Evolutionary conservation across 176 grass and related monocot genomes (phyloP), one percentile per base, ranked within the genome.

Genomic region (Musa itinerans): DNA sequence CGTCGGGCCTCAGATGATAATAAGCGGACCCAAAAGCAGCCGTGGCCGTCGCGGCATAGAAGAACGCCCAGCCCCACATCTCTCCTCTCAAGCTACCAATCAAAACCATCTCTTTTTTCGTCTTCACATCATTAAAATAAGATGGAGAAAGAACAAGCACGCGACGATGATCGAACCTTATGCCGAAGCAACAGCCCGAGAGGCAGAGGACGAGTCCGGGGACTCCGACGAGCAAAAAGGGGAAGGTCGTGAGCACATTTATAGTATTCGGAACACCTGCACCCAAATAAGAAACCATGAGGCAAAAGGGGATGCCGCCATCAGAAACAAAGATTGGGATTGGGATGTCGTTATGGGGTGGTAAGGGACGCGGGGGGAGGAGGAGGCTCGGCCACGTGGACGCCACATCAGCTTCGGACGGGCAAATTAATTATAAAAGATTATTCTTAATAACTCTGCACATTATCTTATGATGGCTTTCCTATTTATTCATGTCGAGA

Each of bases 1-100:
- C 90, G 82, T 94, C 90, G 65, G 84, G 96, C 87, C 95, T 99
- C 78, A 99, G 85, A 68, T 99, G 96, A 87, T 99, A 95, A 83
- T 99, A 95, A 72, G 96, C 96, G 8, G 96, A 99, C 26, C 96
- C 96, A 89, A 99, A 99, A 78, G 90, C 89, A 54, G 89, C 78
- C 73, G 81, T 79, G 53, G 86, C 85, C 78, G 89, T 94, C 73
- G 86, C 91, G 20, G 77, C 76, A 83, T 84, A 99, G 85, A 87
- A 95, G 50, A 99, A 82, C 53, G 84, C 89, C 96, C 96, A 99
- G 69, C 86, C 91, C 58, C 84, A 82, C 53, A 71, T 83, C 74
- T 99, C 96, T 78, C 96, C 92, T 22, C 72, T 94, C 85, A 99
- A 89, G 71, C 91, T 95, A 82, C 86, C 85, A 51, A 77, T 50